Conservation (phyloP, 352 stramenopile species). For the Phytopythium aichiense region DNA sequence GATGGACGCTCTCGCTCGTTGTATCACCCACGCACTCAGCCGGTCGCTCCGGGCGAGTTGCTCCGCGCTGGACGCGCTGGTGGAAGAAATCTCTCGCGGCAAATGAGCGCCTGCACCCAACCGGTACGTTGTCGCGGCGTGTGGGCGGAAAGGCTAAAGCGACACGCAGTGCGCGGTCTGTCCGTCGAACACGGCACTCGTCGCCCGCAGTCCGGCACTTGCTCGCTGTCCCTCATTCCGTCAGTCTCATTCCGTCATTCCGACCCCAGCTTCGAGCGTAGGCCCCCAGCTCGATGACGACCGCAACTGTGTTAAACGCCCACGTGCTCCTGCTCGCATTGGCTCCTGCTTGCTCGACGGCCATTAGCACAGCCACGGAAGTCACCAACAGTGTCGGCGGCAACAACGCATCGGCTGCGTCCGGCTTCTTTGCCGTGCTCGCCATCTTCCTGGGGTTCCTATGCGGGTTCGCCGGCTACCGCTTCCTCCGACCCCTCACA, state of each 20-base stretch:
- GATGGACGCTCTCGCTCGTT: neutral
- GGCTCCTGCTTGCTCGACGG: conserved; percentile 13
- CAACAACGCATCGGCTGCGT: conserved; percentile 18
- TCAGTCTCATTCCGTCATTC: neutral
- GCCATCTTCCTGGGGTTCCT: conserved; percentile 36
- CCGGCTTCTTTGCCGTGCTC: conserved; percentile 28
- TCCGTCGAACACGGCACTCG: neutral
- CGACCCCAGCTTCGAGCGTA: neutral
- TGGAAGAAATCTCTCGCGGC: conserved; percentile 1
- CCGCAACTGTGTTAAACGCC: neutral
- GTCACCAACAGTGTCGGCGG: conserved; percentile 8
- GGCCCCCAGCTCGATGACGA: neutral
- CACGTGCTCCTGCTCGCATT: neutral
- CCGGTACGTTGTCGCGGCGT: neutral
- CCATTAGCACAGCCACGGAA: conserved; percentile 23
- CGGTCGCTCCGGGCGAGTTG: neutral
- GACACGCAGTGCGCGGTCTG: neutral
- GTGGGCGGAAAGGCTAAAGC: neutral
- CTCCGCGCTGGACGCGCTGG: neutral
- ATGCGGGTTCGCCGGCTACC: conserved; percentile 54
- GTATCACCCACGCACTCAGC: neutral
- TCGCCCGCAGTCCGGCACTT: neutral
- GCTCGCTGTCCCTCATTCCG: too few relatives aligned
- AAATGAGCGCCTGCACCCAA: conserved; percentile 3
- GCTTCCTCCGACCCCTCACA: conserved; percentile 44